Evolutionary conservation across 2,329 filamentous ascomycete species (phyloP), one percentile per base, ranked within the genome.

Genomic region (Cladosporium sphaerospermum): DNA sequence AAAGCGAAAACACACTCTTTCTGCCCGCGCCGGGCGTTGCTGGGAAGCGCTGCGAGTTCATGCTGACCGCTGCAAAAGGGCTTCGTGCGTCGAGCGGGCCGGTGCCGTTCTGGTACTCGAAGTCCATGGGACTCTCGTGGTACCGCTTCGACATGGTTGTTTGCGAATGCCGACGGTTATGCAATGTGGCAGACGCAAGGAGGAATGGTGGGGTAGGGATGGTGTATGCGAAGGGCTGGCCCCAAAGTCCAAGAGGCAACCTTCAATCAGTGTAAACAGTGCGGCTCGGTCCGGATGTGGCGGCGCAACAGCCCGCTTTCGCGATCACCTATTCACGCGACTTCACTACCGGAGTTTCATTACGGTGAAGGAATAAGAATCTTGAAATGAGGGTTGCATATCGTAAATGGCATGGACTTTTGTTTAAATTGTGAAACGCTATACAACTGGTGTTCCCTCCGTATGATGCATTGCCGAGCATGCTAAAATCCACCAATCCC

Each of bases 61-160:
- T 63, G 61, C 62, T 64, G 37, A 70, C 34, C 46, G 66, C 62
- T 18, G 65, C 66, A 56, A 78, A 80, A 1, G 76, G 76, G 37
- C 76, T 79, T 45, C 65, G 67, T 28, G 63, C 62, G 61, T 78
- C 75, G 2, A 75, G 57, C 4, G 73, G 73, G 18, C 74, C 76
- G 3, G 64, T 69, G 31, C 68, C 62, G 58, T 78, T 78, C 52
- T 75, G 64, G 60, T 70, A 80, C 60, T 78, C 71, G 64, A 77
- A 80, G 65, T 80, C 78, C 78, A 80, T 80, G 52, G 74, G 75
- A 62, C 64, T 69, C 44, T 71, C 71, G 45, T 74, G 69, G 36
- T 64, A 65, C 48, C 73, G 71, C 43, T 65, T 63, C 19, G 62
- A 62, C 64, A 67, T 67, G 36, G 39, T 36, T 37, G 31, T 28